Conservation (phyloP, 73 alveolate genomes). For the Durusdinium trenchii region DNA sequence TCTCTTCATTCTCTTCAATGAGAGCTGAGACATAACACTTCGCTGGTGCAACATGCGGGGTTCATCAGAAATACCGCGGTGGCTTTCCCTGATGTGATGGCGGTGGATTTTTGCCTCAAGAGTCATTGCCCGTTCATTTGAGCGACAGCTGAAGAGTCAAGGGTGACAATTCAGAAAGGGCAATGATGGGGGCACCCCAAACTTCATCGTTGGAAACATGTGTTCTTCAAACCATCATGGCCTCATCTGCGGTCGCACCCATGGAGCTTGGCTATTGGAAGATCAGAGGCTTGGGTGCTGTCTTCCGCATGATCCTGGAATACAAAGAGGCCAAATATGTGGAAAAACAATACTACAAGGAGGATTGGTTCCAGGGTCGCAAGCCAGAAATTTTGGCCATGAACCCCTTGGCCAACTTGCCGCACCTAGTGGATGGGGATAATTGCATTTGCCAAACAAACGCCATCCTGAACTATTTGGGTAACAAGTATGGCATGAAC, state of each 20-base stretch:
- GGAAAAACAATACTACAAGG: neutral
- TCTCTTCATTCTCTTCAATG: no score
- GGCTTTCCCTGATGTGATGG: no score
- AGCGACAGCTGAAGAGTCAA: no score
- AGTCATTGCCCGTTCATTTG: no score
- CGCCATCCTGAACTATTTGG: conserved; percentile 67
- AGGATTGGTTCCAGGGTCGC: conserved; percentile 51
- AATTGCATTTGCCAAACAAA: conserved; percentile 69
- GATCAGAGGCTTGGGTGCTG: conserved; percentile 84
- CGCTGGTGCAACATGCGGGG: no score
- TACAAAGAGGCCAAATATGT: neutral
- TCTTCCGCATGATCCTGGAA: neutral
- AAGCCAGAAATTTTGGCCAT: conserved; percentile 43
- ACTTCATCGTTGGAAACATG: neutral
- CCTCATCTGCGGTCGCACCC: no score
- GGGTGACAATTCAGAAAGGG: no score
- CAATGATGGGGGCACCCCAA: neutral
- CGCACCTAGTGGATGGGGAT: conserved; percentile 72
- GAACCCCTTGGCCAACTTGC: conserved; percentile 76
- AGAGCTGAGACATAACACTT: no score
- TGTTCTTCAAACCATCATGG: no score
- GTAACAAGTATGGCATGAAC: conserved; percentile 63
- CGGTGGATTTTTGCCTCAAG: no score
- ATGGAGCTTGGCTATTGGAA: conserved; percentile 90
- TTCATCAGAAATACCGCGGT: no score